A percentile compares a stretch with the other conserved stretches of the same genome.
Evolutionary conservation across 352 stramenopile genomes (phyloP).

Genomic region (Hyaloperonospora brassicae): DNA sequence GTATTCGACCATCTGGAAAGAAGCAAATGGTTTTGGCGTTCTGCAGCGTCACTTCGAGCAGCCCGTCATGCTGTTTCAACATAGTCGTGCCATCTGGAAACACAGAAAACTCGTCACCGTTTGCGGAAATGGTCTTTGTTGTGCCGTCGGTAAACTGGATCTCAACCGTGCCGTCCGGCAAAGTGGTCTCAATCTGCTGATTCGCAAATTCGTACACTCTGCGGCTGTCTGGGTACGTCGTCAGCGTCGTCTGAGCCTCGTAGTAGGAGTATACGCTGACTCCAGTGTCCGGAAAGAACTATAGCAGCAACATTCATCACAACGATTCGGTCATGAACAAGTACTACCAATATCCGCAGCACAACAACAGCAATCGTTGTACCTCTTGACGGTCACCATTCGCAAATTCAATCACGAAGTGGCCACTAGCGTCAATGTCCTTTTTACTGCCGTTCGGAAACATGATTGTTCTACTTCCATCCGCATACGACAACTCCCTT

Average conservation of each 20-base stretch:
- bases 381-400: slow-evolving; percentile 95
- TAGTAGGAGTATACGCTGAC: slow-evolving; percentile 93
- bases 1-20: slow-evolving; percentile 63
- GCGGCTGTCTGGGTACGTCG: slow-evolving; percentile 88
- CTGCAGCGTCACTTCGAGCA: slow-evolving; percentile 72
- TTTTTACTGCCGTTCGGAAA: slow-evolving; percentile 93
- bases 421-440: slow-evolving; percentile 84
- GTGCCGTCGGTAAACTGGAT: slow-evolving; percentile 93
- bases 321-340: not conserved
- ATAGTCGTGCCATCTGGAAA: slow-evolving; percentile 82
- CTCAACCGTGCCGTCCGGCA: slow-evolving; percentile 88
- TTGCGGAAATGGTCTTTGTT: slow-evolving; percentile 74
- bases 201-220: slow-evolving; percentile 97
- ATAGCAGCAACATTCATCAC: slow-evolving; percentile 7
- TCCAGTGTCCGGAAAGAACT: slow-evolving; percentile 63
- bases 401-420: slow-evolving; percentile 84
- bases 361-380: not conserved
- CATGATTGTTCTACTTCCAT: slow-evolving; percentile 64
- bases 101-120: slow-evolving; percentile 70
- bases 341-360: too few species aligned
- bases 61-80: slow-evolving; percentile 57
- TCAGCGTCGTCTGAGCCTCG: slow-evolving; percentile 90
- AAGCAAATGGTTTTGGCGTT: slow-evolving; percentile 69
- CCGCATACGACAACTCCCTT: slow-evolving; percentile 45
- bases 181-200: slow-evolving; percentile 91